Base-by-base conservation (phyloP, 768 basidiomycete genomes). In the Cystobasidium ongulense region DNA sequence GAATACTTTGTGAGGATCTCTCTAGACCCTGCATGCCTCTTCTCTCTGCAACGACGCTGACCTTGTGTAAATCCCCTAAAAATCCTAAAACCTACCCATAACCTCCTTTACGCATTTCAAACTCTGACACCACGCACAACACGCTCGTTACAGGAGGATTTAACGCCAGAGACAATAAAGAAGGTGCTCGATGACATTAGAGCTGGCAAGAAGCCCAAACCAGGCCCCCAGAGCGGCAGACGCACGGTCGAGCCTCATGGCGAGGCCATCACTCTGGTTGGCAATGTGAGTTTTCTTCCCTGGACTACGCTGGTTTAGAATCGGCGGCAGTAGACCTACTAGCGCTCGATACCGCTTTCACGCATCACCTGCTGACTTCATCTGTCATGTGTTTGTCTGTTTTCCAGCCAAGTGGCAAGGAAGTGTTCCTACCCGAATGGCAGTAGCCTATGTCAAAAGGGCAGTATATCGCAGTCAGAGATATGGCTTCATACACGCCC, bases 1-100 rank as follows among this genome's bases (percentile, higher is more conserved):
- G 92, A 98, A 81, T 99, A 93, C 84, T 99, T 96, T 81, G 92
- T 92, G 79, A 75, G 89, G 82, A n/a, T n/a, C 68, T 18, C 2
- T 8, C 21, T 35, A 1, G 46, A 52, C 5, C 46, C 41, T 33
- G 5, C 7, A 18, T 63, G 11, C 13, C 21, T 53, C 15, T 50
- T 57, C 21, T 27, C 50, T 33, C 23, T 50, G 46, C n/a, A n/a
- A 15, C 15, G 15, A 15, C n/a, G 15, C n/a, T n/a, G n/a, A n/a
- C n/a, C n/a, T n/a, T n/a, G n/a, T n/a, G n/a, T n/a, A n/a, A n/a
- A n/a, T n/a, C n/a, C n/a, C n/a, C n/a, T n/a, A n/a, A n/a, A n/a
- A n/a, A n/a, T n/a, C n/a, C n/a, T n/a, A n/a, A n/a, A n/a, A n/a
- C n/a, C n/a, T n/a, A n/a, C n/a, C n/a, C n/a, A n/a, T n/a, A n/a